Evolutionary conservation across 129 eudicot genomes (phyloP).

Genomic region (Sambucus nigra): DNA sequence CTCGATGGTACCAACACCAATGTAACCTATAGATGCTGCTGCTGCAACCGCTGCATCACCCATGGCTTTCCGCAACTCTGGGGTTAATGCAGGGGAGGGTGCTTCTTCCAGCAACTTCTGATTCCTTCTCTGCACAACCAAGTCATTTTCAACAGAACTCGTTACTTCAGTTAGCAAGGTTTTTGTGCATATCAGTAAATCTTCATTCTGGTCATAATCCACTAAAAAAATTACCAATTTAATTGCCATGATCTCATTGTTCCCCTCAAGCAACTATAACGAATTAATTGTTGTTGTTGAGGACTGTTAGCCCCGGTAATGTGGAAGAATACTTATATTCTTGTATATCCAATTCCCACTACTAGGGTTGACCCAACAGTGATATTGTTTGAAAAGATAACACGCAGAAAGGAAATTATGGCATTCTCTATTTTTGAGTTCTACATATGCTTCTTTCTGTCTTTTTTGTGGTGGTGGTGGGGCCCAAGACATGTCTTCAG

Average conservation of each 20-base stretch:
- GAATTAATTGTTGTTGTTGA: no score
- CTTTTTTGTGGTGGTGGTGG: no score
- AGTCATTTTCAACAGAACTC: conserved; percentile 8
- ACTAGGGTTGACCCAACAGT: not conserved
- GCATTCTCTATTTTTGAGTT: no score
- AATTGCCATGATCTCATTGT: not conserved
- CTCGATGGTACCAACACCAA: conserved; percentile 97
- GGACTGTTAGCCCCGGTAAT: not conserved
- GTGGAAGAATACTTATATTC: no score
- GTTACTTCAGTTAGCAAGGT: not conserved
- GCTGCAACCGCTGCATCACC: conserved; percentile 99
- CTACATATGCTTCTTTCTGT: no score
- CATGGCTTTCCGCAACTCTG: conserved; percentile 97
- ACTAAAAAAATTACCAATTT: not conserved
- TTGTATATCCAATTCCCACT: not conserved
- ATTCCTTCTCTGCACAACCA: conserved; percentile 80
- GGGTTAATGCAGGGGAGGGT: conserved; percentile 95
- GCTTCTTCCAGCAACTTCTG: conserved; percentile 99
- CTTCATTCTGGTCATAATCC: not conserved
- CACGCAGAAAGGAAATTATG: no score
- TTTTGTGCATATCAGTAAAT: not conserved
- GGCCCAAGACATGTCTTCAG: no score
- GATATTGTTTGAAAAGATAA: no score
- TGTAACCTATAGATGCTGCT: conserved; percentile 94
- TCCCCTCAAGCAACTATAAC: not conserved